Percentiles rank a stretch among this genome's conserved stretches.
These are phyloP conservation scores for Chytriomyces hyalinus DNA, from an alignment of 192 early-diverging fungal genomes.

Conservation along the genomic window DNA sequence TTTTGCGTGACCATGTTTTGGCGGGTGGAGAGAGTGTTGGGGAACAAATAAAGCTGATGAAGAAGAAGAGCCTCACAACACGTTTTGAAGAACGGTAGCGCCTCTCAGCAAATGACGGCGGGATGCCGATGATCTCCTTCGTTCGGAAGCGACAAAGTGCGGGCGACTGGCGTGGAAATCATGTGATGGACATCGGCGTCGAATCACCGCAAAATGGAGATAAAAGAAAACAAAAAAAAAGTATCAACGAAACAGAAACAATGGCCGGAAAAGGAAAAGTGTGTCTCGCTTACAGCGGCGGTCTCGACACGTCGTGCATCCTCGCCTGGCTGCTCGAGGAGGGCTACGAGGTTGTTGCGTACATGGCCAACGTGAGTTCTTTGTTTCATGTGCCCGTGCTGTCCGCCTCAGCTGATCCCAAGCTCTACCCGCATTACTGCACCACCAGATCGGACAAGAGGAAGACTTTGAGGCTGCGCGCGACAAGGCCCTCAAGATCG, in stretches of 20 bases:
- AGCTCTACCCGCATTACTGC: background rate
- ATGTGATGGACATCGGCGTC: no score
- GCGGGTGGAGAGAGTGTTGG: no score
- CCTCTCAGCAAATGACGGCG: no score
- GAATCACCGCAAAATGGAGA: no score
- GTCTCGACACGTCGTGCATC: slow-evolving; percentile 99
- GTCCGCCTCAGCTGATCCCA: background rate
- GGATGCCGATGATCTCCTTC: no score
- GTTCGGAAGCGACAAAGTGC: no score
- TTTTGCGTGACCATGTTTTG: no score
- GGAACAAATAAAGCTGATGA: no score
- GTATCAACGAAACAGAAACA: slow-evolving; percentile 3
- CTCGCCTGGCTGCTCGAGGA: slow-evolving; percentile 97
- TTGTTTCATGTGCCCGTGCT: background rate
- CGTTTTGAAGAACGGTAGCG: no score
- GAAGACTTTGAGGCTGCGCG: slow-evolving; percentile 96
- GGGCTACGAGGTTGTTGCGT: slow-evolving; percentile 95
- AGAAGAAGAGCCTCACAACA: no score
- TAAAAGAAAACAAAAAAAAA: background rate
- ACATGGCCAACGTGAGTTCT: slow-evolving; percentile 81
- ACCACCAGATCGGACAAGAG: slow-evolving; percentile 83
- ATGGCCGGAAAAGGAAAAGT: slow-evolving; percentile 26
- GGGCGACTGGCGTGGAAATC: no score
- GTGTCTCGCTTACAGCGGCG: slow-evolving; percentile 70
- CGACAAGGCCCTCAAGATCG: slow-evolving; percentile 89